Base-by-base conservation (phyloP, 805 yeast genomes). In the Starmerella bacillaris region DNA sequence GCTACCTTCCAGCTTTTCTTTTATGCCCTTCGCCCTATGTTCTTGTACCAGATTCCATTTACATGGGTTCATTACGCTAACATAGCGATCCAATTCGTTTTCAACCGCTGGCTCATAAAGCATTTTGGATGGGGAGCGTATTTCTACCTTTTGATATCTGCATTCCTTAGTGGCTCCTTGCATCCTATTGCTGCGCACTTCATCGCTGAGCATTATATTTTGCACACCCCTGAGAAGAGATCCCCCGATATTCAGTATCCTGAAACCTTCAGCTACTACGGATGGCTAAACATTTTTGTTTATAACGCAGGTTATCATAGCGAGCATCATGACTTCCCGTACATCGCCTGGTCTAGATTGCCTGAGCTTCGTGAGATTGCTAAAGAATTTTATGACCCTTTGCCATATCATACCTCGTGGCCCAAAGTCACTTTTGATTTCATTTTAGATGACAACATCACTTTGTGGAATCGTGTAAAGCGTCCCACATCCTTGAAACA, bases 101-200 rank as follows among this genome's bases (percentile, higher is more conserved):
- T 68, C 21, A 92, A 83, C 52, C 53, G 50, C 34, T 35, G 72
- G 17, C 59, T 83, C 40, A 69, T 79, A 17, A 58, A 53, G 20
- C 51, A 43, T 41, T 74, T 79, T 70, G 86, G 92, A 0, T 52
- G 62, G 59, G 68, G 71, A 39, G 56, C 89, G 0, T 54, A 78
- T 28, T 51, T 59, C 27, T 83, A 83, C 54, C 68, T 83, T 43
- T 51, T 83, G 18, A 59, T 76, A 54, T 73, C 84, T 27, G 74
- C 92, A 0, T 79, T 83, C 51, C 59, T 83, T 35, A 93, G 94
- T 0, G 95, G 95, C 2, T 78, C 92, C 0, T 62, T 79, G 51
- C 95, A 83, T 51, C 95, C 95, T 19, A 74, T 82, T 40, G 92
- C 94, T 1, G 95, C 94, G 16, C 95, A 83, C 58, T 83, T 83